Percentiles rank a stretch among this genome's conserved stretches.
Evolutionary conservation across 2,329 filamentous ascomycete genomes (phyloP).

Genomic region (Triangularia verruculosa): DNA sequence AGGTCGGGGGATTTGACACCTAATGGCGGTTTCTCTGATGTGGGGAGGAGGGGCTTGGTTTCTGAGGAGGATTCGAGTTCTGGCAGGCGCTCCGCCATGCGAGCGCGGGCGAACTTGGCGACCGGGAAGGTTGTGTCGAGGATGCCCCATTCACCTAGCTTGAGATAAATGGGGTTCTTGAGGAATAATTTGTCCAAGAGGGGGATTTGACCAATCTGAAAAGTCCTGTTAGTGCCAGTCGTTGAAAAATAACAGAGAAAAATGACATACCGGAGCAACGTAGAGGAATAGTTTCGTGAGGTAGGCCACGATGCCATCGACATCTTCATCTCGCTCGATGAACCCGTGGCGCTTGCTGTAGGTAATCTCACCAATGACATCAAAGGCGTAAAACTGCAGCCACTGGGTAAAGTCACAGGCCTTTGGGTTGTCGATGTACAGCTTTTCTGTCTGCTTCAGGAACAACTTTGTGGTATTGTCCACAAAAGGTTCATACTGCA

Average conservation of each 20-base stretch:
- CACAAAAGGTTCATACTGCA: conserved; percentile 78
- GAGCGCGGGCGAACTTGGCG: conserved; percentile 66
- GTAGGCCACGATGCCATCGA: conserved; percentile 70
- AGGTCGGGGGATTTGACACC: conserved; percentile 53
- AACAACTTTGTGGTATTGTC: conserved; percentile 72
- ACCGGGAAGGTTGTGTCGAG: conserved; percentile 69
- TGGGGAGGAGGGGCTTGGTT: conserved; percentile 40
- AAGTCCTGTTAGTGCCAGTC: neutral
- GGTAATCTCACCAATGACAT: conserved; percentile 75
- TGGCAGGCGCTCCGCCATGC: conserved; percentile 62
- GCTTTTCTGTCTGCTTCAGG: conserved; percentile 56
- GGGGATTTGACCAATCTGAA: conserved; percentile 67
- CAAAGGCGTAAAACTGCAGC: conserved; percentile 80
- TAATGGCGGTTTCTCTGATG: conserved; percentile 34
- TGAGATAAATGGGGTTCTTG: conserved; percentile 72
- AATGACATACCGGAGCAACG: conserved; percentile 57
- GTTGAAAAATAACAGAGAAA: neutral
- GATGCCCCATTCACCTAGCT: conserved; percentile 64
- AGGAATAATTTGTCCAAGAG: conserved; percentile 65
- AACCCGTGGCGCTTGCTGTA: conserved; percentile 75
- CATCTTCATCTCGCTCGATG: conserved; percentile 69
- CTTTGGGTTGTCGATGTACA: conserved; percentile 37
- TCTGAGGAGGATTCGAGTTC: conserved; percentile 35
- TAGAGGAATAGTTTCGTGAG: conserved; percentile 65
- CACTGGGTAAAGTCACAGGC: conserved; percentile 66